Base-by-base conservation (phyloP, 1,139 yeast genomes). In the Pichia sp. region DNA sequence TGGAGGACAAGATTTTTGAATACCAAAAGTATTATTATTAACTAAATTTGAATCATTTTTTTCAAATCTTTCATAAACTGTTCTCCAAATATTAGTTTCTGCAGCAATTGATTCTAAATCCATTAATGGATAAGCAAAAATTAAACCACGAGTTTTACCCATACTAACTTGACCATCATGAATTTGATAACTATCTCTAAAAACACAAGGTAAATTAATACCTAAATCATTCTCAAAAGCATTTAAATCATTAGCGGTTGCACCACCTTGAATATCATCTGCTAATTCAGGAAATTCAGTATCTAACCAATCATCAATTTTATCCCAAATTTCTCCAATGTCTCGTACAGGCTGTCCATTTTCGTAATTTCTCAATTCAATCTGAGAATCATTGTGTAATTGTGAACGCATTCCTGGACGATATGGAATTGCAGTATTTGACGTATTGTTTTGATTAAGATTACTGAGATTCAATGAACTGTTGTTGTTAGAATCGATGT, bases 131-230 rank as follows among this genome's bases (percentile, higher is more conserved):
- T 81, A 68, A 19, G 93, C 89, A 69, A 80, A 79, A 37, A 85
- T 61, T 41, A 83, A 66, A 4, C 95, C 95, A 37, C 61, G 51
- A 16, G 54, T 55, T 52, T 73, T 72, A 15, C 89, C 89, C 37
- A 86, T 83, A 35, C 78, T 65, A 50, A 82, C 79, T 63, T 85
- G 94, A 45, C 95, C 95, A 59, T 85, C 95, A 58, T 84, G 91
- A 45, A 78, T 68, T 59, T 76, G 76, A 60, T 74, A 80, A 45
- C 83, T 78, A 56, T 81, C 91, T 53, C 91, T 76, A 38, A 85
- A 81, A 51, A 83, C 93, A 4, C 72, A 65, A 2, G 95, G 94
- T 41, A 85, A 68, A 23, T 76, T 66, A 50, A 79, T 67, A 38
- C 75, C 81, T 53, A 82, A 66, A 57, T 84, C 93, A 47, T 73